Base-by-base conservation (phyloP, 2,329 filamentous ascomycete genomes). In the Aspergillus quadricinctus region DNA sequence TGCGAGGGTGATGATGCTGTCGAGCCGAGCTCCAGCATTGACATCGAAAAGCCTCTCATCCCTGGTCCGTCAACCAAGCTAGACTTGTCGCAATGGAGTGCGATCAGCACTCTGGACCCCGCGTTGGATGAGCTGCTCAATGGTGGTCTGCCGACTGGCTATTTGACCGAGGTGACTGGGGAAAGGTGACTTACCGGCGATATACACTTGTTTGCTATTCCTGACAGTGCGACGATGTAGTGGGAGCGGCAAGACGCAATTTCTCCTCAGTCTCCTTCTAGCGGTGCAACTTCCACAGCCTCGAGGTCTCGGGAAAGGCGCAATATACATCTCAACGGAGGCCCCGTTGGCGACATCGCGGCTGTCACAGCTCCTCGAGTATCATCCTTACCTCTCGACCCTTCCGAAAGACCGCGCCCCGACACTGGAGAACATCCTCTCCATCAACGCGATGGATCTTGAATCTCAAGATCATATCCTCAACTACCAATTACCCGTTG, bases 391-490 rank as follows among this genome's bases (percentile, higher is more conserved):
- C 50, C 80, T 96, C 56, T 72, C 72, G 27, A 65, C 65, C 23
- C 69, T 83, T 17, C 62, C 76, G 1, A 55, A 69, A 6, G 62
- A 66, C 21, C 61, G 73, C 17, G 64, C 76, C 23, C 86, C 92
- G 0, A 89, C 89, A 0, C 81, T 97, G 4, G 86, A 90, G 71
- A 81, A 82, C 62, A 87, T 99, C 61, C 82, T 92, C 65, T 90
- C 88, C 71, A 89, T 94, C 62, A 86, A 88, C 50, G 92, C 90
- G 9, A 89, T 90, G 31, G 92, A 97, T 70, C 85, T 97, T 55
- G 94, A 97, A 74, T 88, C 89, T 0, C 94, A 99, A 75, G 93
- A 97, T 57, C 93, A 97, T 75, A 96, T 99, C 68, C 80, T 97
- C 27, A 87, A 86, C 61, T 97, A 90, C 74, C 94, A 99, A 72